Percentiles rank a stretch among this genome's conserved stretches.
Evolutionary conservation across 345 rosid species (phyloP).

Genomic region (Lepidium aucheri): DNA sequence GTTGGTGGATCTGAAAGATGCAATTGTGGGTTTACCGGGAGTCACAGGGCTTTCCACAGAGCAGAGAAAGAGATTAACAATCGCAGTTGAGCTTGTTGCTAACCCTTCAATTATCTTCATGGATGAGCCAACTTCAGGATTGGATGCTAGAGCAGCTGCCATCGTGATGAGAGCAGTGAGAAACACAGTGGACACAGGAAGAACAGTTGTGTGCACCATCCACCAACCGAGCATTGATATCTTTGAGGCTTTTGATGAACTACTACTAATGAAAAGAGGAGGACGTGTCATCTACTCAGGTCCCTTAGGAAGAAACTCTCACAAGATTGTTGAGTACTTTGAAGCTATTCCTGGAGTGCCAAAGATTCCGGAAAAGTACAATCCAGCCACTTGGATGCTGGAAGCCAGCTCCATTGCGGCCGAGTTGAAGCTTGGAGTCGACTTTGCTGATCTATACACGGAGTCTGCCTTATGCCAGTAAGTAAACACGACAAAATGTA

Average conservation of each 20-base stretch:
- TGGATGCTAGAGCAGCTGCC: slow-evolving; percentile 86
- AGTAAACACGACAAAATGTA: slow-evolving; percentile 17
- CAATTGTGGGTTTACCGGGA: slow-evolving; percentile 62
- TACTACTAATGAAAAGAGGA: slow-evolving; percentile 81
- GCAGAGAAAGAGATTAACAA: slow-evolving; percentile 75
- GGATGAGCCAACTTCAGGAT: slow-evolving; percentile 92
- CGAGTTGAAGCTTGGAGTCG: slow-evolving; percentile 59
- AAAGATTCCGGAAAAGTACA: slow-evolving; percentile 62
- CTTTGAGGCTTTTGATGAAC: slow-evolving; percentile 77
- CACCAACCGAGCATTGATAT: slow-evolving; percentile 87
- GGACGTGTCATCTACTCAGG: slow-evolving; percentile 71
- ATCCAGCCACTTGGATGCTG: slow-evolving; percentile 88
- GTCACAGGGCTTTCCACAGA: slow-evolving; percentile 80
- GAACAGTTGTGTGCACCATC: slow-evolving; percentile 80
- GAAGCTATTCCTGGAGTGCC: slow-evolving; percentile 69
- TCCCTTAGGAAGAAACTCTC: slow-evolving; percentile 61
- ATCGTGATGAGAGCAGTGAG: slow-evolving; percentile 90
- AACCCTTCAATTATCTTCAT: slow-evolving; percentile 85
- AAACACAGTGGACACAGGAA: slow-evolving; percentile 82
- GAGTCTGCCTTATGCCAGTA: slow-evolving; percentile 52
- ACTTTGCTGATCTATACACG: slow-evolving; percentile 61
- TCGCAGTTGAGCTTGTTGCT: slow-evolving; percentile 81
- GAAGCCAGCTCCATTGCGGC: slow-evolving; percentile 79
- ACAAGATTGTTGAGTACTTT: slow-evolving; percentile 60
- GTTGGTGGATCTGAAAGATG: slow-evolving; percentile 46